phyloP scores from a whole-genome alignment of 1,139 yeast genomes.

The Scheffersomyces lignicola region DNA sequence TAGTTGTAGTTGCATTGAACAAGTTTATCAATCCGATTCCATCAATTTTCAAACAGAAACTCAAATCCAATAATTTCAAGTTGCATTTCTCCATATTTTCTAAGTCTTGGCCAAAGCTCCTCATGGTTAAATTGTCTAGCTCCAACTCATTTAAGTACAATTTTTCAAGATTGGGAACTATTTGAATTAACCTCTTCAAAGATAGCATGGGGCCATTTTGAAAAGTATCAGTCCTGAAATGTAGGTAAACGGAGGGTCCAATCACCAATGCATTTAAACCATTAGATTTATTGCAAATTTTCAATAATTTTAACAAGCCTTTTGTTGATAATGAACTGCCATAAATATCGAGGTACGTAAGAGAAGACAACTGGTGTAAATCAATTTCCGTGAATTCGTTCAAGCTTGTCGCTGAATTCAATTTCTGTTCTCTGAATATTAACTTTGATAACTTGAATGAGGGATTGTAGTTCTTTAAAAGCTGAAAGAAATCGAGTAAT shows the following conservation, averaged over 20 bases:
- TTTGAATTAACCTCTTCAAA: constrained; percentile 21
- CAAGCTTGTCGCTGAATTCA: constrained; percentile 17
- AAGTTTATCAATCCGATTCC: constrained; percentile 43
- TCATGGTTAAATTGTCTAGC: constrained; percentile 37
- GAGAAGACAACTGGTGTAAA: constrained; percentile 23
- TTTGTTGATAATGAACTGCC: constrained; percentile 31
- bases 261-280: constrained; percentile 30
- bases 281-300: constrained; percentile 17
- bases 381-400: constrained; percentile 26
- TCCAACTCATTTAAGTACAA: constrained; percentile 38
- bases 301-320: constrained; percentile 32
- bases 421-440: constrained; percentile 29
- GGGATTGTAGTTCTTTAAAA: constrained; percentile 32
- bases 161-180: constrained; percentile 23
- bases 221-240: constrained; percentile 29
- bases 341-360: constrained; percentile 35
- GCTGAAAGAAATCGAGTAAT: constrained; percentile 28
- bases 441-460: constrained; percentile 25
- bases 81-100: constrained; percentile 11
- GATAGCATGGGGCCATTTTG: constrained; percentile 14
- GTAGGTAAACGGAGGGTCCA: constrained; percentile 25
- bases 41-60: constrained; percentile 35
- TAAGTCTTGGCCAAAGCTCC: constrained; percentile 28
- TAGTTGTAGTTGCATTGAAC: constrained; percentile 15
- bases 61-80: constrained; percentile 32